These are phyloP conservation scores for Monilinia laxa DNA, from an alignment of 2,329 filamentous ascomycete species.

Conservation along the genomic window DNA sequence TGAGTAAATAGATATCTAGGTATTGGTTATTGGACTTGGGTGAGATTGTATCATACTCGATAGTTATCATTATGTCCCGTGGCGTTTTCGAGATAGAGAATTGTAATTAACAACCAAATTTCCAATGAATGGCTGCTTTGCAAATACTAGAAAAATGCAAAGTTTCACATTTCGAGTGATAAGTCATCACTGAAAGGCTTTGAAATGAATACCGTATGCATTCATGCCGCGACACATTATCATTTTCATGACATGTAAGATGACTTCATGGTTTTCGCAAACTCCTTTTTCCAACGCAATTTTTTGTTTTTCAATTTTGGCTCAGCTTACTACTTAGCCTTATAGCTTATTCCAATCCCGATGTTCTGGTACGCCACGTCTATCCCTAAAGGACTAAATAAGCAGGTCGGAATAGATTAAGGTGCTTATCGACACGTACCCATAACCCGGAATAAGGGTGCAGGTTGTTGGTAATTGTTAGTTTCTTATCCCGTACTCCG, in stretches of 20 bases:
- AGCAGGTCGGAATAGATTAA: not conserved
- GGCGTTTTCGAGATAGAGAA: not conserved
- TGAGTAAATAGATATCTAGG: slow-evolving; percentile 29
- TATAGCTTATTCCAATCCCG: not conserved
- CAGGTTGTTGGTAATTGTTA: too few species aligned
- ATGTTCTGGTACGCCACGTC: not conserved
- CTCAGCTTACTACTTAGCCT: not conserved
- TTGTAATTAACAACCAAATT: not conserved
- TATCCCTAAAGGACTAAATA: not conserved
- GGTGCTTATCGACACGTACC: slow-evolving; percentile 11
- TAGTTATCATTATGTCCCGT: not conserved
- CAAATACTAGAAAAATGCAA: not conserved
- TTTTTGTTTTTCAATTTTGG: not conserved
- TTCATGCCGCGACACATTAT: too few species aligned
- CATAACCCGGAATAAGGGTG: not conserved
- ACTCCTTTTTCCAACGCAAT: too few species aligned
- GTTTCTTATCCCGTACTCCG: too few species aligned
- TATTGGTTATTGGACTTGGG: not conserved
- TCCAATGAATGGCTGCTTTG: not conserved
- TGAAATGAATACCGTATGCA: not conserved
- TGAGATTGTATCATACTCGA: not conserved
- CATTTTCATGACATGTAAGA: too few species aligned
- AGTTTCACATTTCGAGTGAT: not conserved
- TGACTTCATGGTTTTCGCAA: not conserved
- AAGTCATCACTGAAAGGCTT: not conserved